Base-by-base conservation (phyloP, 179 eudicot genomes). In the Patellifolia procumbens region DNA sequence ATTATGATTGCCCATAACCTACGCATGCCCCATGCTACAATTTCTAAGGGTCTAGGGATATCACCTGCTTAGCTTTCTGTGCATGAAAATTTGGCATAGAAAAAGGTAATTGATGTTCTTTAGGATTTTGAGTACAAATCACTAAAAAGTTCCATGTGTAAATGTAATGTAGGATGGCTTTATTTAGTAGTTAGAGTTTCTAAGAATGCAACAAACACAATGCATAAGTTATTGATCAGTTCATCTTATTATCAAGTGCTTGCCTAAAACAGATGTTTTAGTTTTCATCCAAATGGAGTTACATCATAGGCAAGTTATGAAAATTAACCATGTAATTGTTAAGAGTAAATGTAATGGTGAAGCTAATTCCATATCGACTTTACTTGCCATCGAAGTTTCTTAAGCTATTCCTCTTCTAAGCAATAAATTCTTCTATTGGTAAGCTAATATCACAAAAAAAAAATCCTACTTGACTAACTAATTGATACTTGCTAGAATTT, bases 1-100 rank as follows among this genome's bases (percentile, higher is more conserved):
- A 55, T 56, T 65, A 74, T 79, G 78, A 74, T 79, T 55, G 62
- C 69, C 69, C 68, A 56, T 34, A 67, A 66, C 72, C 64, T 66
- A 74, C 43, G 81, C 81, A 79, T 73, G 78, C 72, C 55, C 46
- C 43, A 39, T 39, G 43, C 43, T 9, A 39, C 8, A 39, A n/a
- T n/a, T n/a, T n/a, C n/a, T n/a, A 39, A 39, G 43, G 43, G 43
- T 29, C 15, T 4, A 51, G 26, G 58, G 67, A 71, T 58, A 59
- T 17, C 67, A 34, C 12, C 67, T 70, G 60, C 60, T 63, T 48
- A 15, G 52, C 77, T 79, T 79, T 79, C 46, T 43, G 73, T 73
- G 77, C 76, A 78, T 78, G 71, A 17, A 16, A 13, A 51, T 66
- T 22, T 56, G 31, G 39, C 35, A 22, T 22, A 28, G 10, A 7